Evolutionary conservation across 2,329 filamentous ascomycete genomes (phyloP).

Genomic region (Phialophora verrucosa): DNA sequence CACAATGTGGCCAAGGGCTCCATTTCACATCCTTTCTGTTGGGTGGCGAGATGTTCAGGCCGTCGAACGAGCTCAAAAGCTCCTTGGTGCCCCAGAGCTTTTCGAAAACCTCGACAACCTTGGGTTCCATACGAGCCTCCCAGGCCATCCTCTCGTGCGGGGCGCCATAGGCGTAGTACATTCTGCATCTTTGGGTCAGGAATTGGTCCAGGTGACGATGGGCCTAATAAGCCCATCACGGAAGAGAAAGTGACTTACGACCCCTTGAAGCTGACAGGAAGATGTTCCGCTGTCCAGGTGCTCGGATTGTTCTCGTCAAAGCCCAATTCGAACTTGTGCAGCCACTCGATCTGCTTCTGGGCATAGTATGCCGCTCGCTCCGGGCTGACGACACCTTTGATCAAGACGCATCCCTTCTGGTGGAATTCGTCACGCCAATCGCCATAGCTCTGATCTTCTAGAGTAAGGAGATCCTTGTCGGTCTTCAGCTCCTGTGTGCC

Average conservation of each 20-base stretch:
- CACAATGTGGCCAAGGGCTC: conserved; percentile 54
- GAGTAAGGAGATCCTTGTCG: too few species aligned
- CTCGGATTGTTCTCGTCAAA: conserved; percentile 48
- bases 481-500: conserved; percentile 1
- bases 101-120: conserved; percentile 49
- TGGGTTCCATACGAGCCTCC: conserved; percentile 52
- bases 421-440: conserved; percentile 53
- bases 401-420: conserved; percentile 49
- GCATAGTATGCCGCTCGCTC: conserved; percentile 51
- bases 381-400: conserved; percentile 49
- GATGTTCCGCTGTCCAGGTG: conserved; percentile 53
- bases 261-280: conserved; percentile 51
- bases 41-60: conserved; percentile 53
- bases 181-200: conserved; percentile 34
- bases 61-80: conserved; percentile 40
- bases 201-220: too few species aligned
- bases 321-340: conserved; percentile 50
- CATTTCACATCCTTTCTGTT: conserved; percentile 48
- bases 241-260: too few species aligned
- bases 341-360: conserved; percentile 51
- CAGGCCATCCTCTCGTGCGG: conserved; percentile 54
- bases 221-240: too few species aligned
- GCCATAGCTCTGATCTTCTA: conserved; percentile 40
- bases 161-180: conserved; percentile 50
- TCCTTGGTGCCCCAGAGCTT: conserved; percentile 49